These are phyloP conservation scores for Spencermartinsiella europaea DNA, from an alignment of 805 yeast species.

Conservation along the genomic window DNA sequence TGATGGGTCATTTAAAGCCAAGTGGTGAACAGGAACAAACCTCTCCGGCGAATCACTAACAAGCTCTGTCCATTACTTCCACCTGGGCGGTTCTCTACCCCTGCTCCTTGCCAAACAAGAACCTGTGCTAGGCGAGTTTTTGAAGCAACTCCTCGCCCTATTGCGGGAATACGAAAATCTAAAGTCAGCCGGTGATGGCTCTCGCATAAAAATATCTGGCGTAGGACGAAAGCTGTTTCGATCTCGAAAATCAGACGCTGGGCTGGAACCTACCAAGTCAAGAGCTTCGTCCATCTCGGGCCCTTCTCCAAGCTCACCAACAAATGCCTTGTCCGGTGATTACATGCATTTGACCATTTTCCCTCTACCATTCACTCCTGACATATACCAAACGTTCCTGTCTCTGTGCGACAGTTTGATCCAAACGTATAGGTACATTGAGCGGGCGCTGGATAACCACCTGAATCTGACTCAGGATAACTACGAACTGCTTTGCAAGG, in stretches of 20 bases:
- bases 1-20: too few species aligned
- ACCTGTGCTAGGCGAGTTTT: conserved; percentile 14
- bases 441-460: conserved; percentile 2
- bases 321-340: conserved; percentile 9
- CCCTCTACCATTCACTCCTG: conserved; percentile 27
- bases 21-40: too few species aligned
- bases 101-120: conserved; percentile 8
- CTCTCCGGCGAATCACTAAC: too few species aligned
- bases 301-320: not conserved
- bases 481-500: conserved; percentile 18
- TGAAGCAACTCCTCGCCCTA: conserved; percentile 14
- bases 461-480: conserved; percentile 11
- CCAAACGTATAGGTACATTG: conserved; percentile 21
- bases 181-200: conserved; percentile 8
- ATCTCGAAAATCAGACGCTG: conserved; percentile 18
- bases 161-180: conserved; percentile 21
- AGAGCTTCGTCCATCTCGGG: conserved; percentile 2
- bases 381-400: conserved; percentile 24
- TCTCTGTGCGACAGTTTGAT: conserved; percentile 22
- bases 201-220: conserved; percentile 18
- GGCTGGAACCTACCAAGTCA: not conserved
- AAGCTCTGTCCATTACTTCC: conserved; percentile 16
- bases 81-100: conserved; percentile 21
- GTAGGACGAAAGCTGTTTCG: conserved; percentile 22
- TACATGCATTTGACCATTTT: conserved; percentile 17